Base-by-base conservation (phyloP, 768 basidiomycete genomes). In the Hortiboletus campestris region DNA sequence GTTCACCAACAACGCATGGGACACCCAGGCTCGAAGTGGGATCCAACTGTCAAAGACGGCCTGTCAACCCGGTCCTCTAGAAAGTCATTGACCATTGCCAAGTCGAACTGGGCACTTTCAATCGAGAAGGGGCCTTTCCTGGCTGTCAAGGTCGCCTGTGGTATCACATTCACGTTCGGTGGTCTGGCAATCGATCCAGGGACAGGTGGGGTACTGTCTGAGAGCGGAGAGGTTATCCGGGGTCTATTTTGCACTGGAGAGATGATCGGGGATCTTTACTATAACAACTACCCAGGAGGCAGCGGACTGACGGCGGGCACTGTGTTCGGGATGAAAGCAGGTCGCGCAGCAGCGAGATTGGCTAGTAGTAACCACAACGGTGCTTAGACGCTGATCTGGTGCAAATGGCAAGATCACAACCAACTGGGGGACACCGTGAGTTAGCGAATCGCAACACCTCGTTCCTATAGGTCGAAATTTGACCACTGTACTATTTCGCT, bases 141-240 rank as follows among this genome's bases (percentile, higher is more conserved):
- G 65, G 86, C 85, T 3, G 83, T 88, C 32, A 85, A 83, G 62
- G 83, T 88, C 9, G 74, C 81, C 0, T 87, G 86, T 70, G 87
- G 85, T 7, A 80, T 86, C 51, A 88, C 86, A 1, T 89, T 87
- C 71, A 88, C 85, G 2, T 88, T 87, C 71, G 85, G 86, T 0
- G 86, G 86, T 1, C 66, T 88, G 3, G 80, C 78, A 0, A 80
- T 88, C 57, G 79, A 86, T 60, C 77, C 83, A 0, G 62, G 72
- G 16, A 84, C 80, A 0, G 77, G 81, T 11, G 78, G 67, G 2
- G 84, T 88, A 7, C 46, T 85, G 1, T 76, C 75, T 0, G 61
- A 65, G 46, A 76, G 69, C 2, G 76, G 75, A 11, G 61, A 66
- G 16, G 62, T 67, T 12, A 84, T 88, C 35, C 66, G 61, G 9